Base-by-base conservation (phyloP, 2,329 filamentous ascomycete genomes). In the Fusarium sp. region DNA sequence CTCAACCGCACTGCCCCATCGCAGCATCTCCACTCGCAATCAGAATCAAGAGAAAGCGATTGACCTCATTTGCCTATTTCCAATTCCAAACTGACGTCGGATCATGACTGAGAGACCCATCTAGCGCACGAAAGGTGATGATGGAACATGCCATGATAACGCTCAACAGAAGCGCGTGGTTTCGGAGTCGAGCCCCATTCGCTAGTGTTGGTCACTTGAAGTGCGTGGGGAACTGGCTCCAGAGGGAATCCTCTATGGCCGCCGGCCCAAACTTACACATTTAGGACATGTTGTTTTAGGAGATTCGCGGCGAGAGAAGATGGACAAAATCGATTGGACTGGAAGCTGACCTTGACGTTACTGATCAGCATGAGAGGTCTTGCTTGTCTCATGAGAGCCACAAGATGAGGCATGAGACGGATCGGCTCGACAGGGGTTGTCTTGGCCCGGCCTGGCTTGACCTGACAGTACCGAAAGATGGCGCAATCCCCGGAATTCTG, bases 21-120 rank as follows among this genome's bases (percentile, higher is more conserved):
- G 44, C 65, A 58, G 49, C 39, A 45, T 48, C 47, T 43, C 42
- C 42, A 12, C 57, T 62, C 42, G 31, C 55, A 56, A 39, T 40
- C 58, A 57, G 39, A 70, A 64, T 58, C 59, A 70, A 70, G 44
- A 69, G 53, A 70, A 63, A 61, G 46, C 61, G 68, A 65, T 59
- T 67, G 59, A 68, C 53, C 51, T 59, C 46, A 64, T 53, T 49
- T 49, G 48, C 56, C 38, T 51, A 42, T 61, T 66, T 58, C 48
- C n/a, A 22, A 40, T 50, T 31, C 46, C 42, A 47, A 29, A 63
- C 58, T 64, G 52, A 70, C 64, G 25, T 46, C 54, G 59, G 53
- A 54, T 51, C 45, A 58, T 61, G 54, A 62, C 60, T 61, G 60
- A 65, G 50, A 31, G 44, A 48, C 53, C 45, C 41, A 32, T 28